These are phyloP conservation scores for Musa balbisiana DNA, from an alignment of 202 grass and related monocot genomes.

Conservation along the genomic window DNA sequence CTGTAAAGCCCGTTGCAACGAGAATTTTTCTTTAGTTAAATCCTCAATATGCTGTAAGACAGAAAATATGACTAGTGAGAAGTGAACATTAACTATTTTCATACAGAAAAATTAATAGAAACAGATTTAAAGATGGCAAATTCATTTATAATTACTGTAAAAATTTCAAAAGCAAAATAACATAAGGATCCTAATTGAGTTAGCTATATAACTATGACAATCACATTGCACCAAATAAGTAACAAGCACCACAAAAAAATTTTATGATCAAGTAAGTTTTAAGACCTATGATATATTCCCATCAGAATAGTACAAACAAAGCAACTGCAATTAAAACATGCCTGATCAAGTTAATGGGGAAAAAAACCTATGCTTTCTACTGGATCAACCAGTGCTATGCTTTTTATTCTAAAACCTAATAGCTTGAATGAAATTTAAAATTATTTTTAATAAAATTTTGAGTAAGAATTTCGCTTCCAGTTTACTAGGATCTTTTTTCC, in stretches of 20 bases:
- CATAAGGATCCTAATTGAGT: not conserved
- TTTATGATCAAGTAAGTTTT: not conserved
- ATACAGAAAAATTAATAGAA: not conserved
- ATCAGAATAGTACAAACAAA: not conserved
- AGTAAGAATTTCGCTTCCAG: too few species aligned
- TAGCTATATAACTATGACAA: not conserved
- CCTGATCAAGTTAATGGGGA: not conserved
- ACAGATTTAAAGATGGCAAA: not conserved
- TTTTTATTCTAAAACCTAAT: not conserved
- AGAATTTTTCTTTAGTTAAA: constrained; percentile 95
- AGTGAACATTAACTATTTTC: not conserved
- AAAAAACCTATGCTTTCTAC: not conserved
- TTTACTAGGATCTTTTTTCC: too few species aligned
- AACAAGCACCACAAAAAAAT: not conserved
- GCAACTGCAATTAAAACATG: not conserved
- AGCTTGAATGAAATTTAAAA: too few species aligned
- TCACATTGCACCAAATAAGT: not conserved
- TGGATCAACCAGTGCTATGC: not conserved
- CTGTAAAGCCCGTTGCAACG: constrained; percentile 78
- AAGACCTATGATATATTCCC: not conserved
- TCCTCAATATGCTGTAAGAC: constrained; percentile 79
- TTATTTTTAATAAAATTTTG: too few species aligned
- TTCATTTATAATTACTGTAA: not conserved
- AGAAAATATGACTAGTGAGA: not conserved
- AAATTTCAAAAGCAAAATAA: not conserved